These are phyloP conservation scores for Cutaneotrichosporon sp. DNA, from an alignment of 1,284 basidiomycete genomes.

Conservation along the genomic window DNA sequence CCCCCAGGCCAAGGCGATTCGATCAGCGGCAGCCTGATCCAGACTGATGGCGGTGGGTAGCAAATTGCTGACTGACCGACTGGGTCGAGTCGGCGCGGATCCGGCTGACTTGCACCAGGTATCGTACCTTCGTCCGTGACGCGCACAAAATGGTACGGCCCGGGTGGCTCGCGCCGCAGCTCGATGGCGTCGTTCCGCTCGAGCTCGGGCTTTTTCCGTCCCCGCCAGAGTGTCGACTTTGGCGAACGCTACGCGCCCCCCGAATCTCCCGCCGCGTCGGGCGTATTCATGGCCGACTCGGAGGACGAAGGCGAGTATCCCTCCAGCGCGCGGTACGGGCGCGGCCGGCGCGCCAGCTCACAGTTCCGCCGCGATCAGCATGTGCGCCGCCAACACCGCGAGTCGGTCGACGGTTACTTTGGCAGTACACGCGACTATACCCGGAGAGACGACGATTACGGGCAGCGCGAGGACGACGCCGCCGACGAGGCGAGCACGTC, in stretches of 20 bases:
- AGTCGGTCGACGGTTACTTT: constrained; percentile 12
- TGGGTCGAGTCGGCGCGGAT: not conserved
- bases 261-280: constrained; percentile 30
- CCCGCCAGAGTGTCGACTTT: constrained; percentile 14
- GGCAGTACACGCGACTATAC: constrained; percentile 1
- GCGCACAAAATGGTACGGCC: constrained; percentile 27
- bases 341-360: constrained; percentile 3
- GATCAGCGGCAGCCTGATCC: constrained; percentile 17
- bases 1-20: constrained; percentile 19
- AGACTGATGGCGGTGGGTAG: constrained; percentile 16
- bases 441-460: constrained; percentile 12
- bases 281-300: constrained; percentile 38
- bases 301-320: constrained; percentile 35
- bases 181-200: constrained; percentile 20
- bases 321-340: constrained; percentile 9
- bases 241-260: constrained; percentile 9
- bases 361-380: not conserved
- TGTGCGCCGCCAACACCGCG: constrained; percentile 3
- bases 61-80: no score
- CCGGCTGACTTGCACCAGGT: constrained; percentile 13
- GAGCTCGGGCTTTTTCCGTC: constrained; percentile 25
- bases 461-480: constrained; percentile 14
- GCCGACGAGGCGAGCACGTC: constrained; percentile 11
- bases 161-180: constrained; percentile 29
- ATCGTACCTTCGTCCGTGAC: constrained; percentile 40